Evolutionary conservation across 768 basidiomycete species (phyloP), one percentile per base, ranked within the genome.

Genomic region (Tubosaeta sp.): DNA sequence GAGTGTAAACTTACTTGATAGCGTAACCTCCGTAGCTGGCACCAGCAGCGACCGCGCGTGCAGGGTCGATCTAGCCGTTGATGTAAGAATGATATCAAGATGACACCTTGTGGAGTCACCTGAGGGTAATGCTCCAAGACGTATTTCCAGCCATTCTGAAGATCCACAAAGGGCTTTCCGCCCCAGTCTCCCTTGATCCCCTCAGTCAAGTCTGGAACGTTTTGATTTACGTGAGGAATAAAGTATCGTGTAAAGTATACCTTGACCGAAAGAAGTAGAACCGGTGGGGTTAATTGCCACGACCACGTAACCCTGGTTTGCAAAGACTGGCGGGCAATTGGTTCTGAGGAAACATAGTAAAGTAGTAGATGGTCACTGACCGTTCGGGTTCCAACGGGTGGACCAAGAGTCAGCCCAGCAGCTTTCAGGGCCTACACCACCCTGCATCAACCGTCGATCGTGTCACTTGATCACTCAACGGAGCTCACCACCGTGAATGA

Each of bases 341-440:
- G 34, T 29, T 43, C 13, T 33, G 8, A 2, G 19, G 31, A 38
- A 35, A 32, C 17, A 1, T 1, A 41, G 8, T n/a, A 9, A 29
- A 9, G 29, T 33, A 43, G 43, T 12, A 25, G 19, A 25, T 5
- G 11, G 46, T 47, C 45, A 52, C 51, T 38, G 51, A 88, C 88
- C 76, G 60, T 92, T 90, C 0, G 86, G 88, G 70, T 97, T 97
- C 95, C 95, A 95, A 49, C 92, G 75, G 27, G 83, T 94, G 3
- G 84, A 86, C 95, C 95, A 97, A 41, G 82, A 77, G 63, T 97
- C 94, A 58, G 85, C 83, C 94, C 93, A 97, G 44, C 88, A 90
- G 27, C 84, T 77, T 64, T 91, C 86, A 6, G 88, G 88, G 16
- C 86, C 85, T 74, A 71, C 65, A 59, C 39, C 25, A 25, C 54